Conservation (phyloP, 768 basidiomycete genomes). For the Exidia glandulosa region DNA sequence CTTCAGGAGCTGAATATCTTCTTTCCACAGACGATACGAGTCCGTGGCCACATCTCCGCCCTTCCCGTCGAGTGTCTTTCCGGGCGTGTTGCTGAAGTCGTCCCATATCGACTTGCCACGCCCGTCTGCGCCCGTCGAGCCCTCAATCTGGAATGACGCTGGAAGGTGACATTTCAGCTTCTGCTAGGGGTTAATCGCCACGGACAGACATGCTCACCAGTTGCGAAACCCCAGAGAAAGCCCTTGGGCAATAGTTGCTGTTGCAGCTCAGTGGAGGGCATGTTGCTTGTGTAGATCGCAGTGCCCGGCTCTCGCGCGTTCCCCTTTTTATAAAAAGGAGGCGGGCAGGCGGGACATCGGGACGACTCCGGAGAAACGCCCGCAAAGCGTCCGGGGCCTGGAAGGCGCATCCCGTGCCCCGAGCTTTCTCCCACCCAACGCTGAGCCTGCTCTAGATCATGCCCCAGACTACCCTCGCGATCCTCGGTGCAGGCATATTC, state of each 20-base stretch:
- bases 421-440: constrained; percentile 32
- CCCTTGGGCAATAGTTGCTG: constrained; percentile 48
- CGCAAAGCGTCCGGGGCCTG: background rate
- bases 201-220: constrained; percentile 32
- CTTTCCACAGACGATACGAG: constrained; percentile 57
- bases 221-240: constrained; percentile 65
- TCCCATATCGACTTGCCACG: constrained; percentile 70
- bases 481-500: constrained; percentile 75
- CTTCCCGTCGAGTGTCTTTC: constrained; percentile 57
- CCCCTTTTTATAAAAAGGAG: constrained; percentile 7
- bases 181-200: background rate
- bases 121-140: constrained; percentile 45
- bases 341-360: background rate
- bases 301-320: constrained; percentile 23
- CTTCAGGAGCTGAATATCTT: constrained; percentile 52
- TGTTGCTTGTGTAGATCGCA: constrained; percentile 3
- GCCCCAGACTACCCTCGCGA: constrained; percentile 47
- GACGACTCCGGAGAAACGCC: background rate
- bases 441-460: constrained; percentile 15
- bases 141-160: constrained; percentile 71
- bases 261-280: constrained; percentile 21
- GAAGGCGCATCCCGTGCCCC: constrained; percentile 14
- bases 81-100: constrained; percentile 51
- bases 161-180: constrained; percentile 1
- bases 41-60: constrained; percentile 63